Percentiles rank a stretch among this genome's conserved stretches.
Conservation (phyloP, 2,329 filamentous ascomycete genomes). For the Emergomyces orientalis region DNA sequence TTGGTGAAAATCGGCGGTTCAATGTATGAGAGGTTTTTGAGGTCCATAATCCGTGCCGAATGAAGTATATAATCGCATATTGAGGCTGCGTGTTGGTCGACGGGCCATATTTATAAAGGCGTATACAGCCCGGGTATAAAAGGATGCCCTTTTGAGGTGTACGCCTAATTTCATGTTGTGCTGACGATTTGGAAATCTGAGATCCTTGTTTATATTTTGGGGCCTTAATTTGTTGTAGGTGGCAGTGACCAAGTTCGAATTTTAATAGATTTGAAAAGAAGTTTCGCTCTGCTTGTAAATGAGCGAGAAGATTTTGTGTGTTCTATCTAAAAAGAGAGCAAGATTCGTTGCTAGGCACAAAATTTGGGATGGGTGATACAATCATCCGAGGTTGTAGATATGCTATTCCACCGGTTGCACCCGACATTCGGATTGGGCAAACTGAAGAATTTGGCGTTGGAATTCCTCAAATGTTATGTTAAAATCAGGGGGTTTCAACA, state of each 20-base stretch:
- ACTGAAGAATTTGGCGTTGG: slow-evolving; percentile 23
- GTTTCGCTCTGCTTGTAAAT: not conserved
- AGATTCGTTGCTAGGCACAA: not conserved
- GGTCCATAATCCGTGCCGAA: too few relatives aligned
- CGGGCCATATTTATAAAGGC: not conserved
- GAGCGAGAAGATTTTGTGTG: not conserved
- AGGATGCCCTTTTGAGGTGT: not conserved
- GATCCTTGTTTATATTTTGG: too few relatives aligned
- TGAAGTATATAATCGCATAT: not conserved
- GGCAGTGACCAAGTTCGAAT: not conserved
- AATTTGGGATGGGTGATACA: not conserved
- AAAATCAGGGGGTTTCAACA: slow-evolving; percentile 25
- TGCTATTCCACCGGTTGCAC: not conserved
- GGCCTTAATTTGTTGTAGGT: not conserved
- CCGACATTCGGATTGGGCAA: not conserved
- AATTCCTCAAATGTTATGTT: slow-evolving; percentile 25
- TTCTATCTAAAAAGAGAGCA: not conserved
- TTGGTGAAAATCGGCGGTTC: not conserved
- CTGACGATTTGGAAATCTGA: not conserved
- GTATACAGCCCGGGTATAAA: not conserved
- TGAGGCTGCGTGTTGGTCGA: not conserved
- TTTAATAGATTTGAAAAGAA: not conserved
- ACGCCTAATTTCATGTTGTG: not conserved
- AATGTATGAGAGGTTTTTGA: not conserved
- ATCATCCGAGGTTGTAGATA: not conserved